Conservation (phyloP, 2,329 filamentous ascomycete genomes). For the Botrytis squamosa region DNA sequence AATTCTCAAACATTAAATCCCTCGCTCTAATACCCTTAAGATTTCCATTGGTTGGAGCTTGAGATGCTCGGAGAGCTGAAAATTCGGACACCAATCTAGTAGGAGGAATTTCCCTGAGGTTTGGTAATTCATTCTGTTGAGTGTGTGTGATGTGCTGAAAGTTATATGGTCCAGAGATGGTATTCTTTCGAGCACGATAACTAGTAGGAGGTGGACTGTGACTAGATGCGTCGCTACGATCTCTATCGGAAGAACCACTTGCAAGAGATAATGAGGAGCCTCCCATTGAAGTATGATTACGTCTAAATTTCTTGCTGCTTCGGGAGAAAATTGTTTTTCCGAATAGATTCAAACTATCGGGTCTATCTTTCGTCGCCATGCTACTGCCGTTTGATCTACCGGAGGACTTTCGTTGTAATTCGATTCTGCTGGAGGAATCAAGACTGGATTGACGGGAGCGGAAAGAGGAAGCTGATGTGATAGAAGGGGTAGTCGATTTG, state of each 20-base stretch:
- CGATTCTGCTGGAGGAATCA: slow-evolving; percentile 37
- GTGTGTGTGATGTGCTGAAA: slow-evolving; percentile 65
- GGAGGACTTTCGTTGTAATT: slow-evolving; percentile 56
- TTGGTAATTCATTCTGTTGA: slow-evolving; percentile 49
- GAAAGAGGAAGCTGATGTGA: slow-evolving; percentile 57
- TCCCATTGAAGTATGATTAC: slow-evolving; percentile 43
- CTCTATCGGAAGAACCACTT: slow-evolving; percentile 24
- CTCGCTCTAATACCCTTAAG: slow-evolving; percentile 43
- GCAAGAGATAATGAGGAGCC: slow-evolving; percentile 25
- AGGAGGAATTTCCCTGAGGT: slow-evolving; percentile 44
- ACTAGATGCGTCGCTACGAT: slow-evolving; percentile 14
- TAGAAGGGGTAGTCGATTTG: slow-evolving; percentile 47
- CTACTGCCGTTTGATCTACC: slow-evolving; percentile 54
- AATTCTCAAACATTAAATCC: slow-evolving; percentile 48
- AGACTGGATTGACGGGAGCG: slow-evolving; percentile 44
- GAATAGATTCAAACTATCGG: slow-evolving; percentile 60
- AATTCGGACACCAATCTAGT: slow-evolving; percentile 47
- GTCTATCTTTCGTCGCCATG: slow-evolving; percentile 51
- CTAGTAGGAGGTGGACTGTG: neutral
- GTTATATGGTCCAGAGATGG: slow-evolving; percentile 63
- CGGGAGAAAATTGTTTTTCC: slow-evolving; percentile 56
- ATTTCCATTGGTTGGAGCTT: slow-evolving; percentile 40
- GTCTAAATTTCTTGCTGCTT: slow-evolving; percentile 48
- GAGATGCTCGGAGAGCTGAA: slow-evolving; percentile 43
- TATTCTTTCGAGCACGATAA: slow-evolving; percentile 25